Evolutionary conservation across 345 rosid species (phyloP), one percentile per base, ranked within the genome.

Genomic region (Zanthoxylum bungeanum): DNA sequence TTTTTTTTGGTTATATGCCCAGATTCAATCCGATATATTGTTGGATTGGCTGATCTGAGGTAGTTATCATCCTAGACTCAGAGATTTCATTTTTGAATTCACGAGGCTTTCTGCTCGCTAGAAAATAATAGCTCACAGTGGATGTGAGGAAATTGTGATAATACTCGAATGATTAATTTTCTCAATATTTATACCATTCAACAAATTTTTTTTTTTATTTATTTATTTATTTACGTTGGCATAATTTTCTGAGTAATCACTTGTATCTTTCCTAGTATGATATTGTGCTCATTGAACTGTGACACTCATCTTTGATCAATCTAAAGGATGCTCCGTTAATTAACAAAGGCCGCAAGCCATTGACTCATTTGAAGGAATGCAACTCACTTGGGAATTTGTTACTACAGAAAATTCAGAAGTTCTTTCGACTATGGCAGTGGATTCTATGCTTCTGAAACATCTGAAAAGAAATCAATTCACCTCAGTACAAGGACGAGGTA

Each of bases 361-460:
- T 0, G 85, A 78, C 53, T 2, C 46, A 4, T 78, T 69, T 22
- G 71, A 78, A 69, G 80, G 76, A 9, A 40, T 73, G 24, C 65
- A 75, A n/a, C 17, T 78, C 33, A 58, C 16, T 0, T 77, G 81
- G 84, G 73, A 75, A 55, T 71, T 74, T 22, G 33, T 46, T 11
- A 53, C 37, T 10, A 56, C 64, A 0, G 77, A 75, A 52, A 68
- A 65, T n/a, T 0, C 56, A 25, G 66, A 71, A 61, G 44, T 12
- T 31, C 42, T 11, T 30, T 21, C 0, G 58, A 47, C 22, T 0
- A 8, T 0, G 24, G 31, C 1, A 60, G 24, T 2, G 46, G 42
- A 9, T 4, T 5, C 53, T 28, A 16, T 14, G 28, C 33, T 6
- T 0, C 58, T 42, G 22, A 37, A 37, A 10, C 14, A 37, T 11